phyloP scores from a whole-genome alignment of 2,329 filamentous ascomycete genomes.

The Colletotrichum liaoningense region DNA sequence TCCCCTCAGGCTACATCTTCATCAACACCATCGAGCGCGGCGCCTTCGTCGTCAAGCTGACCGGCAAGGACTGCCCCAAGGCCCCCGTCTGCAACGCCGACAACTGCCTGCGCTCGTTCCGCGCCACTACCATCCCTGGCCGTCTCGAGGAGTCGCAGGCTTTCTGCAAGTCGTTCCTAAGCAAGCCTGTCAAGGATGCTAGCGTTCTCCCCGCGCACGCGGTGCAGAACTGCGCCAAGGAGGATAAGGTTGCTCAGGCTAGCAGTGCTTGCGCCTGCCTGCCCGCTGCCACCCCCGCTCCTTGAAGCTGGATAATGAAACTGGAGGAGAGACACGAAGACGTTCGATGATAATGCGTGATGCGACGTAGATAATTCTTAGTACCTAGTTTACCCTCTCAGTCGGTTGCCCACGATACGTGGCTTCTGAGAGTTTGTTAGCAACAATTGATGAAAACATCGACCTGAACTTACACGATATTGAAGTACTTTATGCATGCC shows the following conservation, averaged over 20 bases:
- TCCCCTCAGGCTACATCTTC: constrained; percentile 60
- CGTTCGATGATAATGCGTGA: neutral
- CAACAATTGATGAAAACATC: neutral
- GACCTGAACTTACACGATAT: no score
- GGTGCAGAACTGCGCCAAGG: constrained; percentile 37
- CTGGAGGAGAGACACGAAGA: neutral
- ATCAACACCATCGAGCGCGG: constrained; percentile 65
- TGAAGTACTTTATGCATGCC: no score
- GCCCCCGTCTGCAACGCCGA: constrained; percentile 45
- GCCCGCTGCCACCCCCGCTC: constrained; percentile 38
- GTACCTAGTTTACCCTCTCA: constrained; percentile 11
- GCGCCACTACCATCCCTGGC: constrained; percentile 46
- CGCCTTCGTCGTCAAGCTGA: constrained; percentile 58
- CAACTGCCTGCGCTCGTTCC: constrained; percentile 51
- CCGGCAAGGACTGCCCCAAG: constrained; percentile 34
- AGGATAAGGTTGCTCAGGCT: constrained; percentile 38
- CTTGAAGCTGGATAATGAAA: neutral
- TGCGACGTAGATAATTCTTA: neutral
- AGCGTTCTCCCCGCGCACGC: constrained; percentile 37
- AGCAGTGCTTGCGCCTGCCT: constrained; percentile 40
- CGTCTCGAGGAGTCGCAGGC: constrained; percentile 45
- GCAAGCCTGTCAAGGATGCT: constrained; percentile 35
- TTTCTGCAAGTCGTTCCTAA: constrained; percentile 44
- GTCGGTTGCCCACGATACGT: neutral
- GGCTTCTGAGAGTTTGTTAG: constrained; percentile 3